Evolutionary conservation across 176 grass and related monocot species (phyloP).

Genomic region (Avena atlantica): DNA sequence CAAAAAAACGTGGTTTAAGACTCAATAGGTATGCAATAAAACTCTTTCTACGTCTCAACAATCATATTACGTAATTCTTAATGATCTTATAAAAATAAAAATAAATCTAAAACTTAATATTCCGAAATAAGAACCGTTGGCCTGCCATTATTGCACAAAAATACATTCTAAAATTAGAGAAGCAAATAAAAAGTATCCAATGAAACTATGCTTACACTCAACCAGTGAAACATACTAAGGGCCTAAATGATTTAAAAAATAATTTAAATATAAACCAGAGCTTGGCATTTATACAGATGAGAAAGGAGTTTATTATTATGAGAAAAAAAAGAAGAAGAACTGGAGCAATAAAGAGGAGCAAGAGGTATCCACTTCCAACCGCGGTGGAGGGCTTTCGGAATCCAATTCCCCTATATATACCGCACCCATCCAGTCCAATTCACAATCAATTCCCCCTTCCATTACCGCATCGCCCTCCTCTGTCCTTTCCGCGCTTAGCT

Average conservation of each 20-base stretch:
- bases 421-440: background rate
- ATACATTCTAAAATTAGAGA: background rate
- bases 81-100: background rate
- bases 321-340: background rate
- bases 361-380: slow-evolving; percentile 18
- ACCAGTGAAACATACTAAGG: background rate
- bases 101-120: background rate
- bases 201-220: background rate
- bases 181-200: background rate
- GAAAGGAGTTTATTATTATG: background rate
- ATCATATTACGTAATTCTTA: background rate
- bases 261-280: background rate
- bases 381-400: background rate
- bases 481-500: background rate
- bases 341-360: background rate
- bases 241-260: background rate
- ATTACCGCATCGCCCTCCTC: background rate
- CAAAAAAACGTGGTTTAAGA: background rate
- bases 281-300: background rate
- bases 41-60: background rate
- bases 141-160: background rate
- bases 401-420: slow-evolving; percentile 18
- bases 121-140: background rate
- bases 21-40: background rate
- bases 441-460: background rate